These are phyloP conservation scores for Curvularia verruculosa DNA, from an alignment of 2,329 filamentous ascomycete species.

Conservation along the genomic window DNA sequence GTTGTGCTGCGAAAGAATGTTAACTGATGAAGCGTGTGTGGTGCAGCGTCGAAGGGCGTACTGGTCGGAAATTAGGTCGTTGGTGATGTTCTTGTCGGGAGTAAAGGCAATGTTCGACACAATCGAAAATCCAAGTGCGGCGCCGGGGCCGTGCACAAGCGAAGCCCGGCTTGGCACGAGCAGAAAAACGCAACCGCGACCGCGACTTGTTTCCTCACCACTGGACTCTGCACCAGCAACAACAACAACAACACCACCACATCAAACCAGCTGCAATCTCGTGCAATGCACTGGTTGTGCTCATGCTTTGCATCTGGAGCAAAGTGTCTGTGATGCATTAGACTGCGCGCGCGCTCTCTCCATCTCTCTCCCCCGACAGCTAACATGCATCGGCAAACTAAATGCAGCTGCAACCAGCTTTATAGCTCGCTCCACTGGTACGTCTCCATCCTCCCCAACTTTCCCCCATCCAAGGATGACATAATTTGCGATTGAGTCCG, in stretches of 20 bases:
- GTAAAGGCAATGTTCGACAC: conserved; percentile 27
- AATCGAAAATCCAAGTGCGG: conserved; percentile 23
- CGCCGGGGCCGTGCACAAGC: conserved; percentile 16
- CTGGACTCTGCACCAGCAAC: conserved; percentile 5
- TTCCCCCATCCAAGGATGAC: conserved; percentile 70
- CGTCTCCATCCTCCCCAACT: conserved; percentile 18
- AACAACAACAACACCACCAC: not conserved
- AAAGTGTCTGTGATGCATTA: not conserved
- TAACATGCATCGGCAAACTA: conserved; percentile 6
- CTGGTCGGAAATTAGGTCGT: conserved; percentile 48
- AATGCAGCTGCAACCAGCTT: conserved; percentile 3
- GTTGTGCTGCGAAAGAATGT: conserved; percentile 40
- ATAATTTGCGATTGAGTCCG: conserved; percentile 99
- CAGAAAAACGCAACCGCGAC: conserved; percentile 22
- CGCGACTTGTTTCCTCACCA: conserved; percentile 13
- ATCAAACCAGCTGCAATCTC: not conserved
- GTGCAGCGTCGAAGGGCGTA: conserved; percentile 41
- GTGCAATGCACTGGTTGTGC: not conserved
- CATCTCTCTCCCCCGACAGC: not conserved
- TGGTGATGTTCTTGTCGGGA: conserved; percentile 40
- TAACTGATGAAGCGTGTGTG: conserved; percentile 31
- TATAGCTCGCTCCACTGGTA: conserved; percentile 27
- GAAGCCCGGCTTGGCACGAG: conserved; percentile 19
- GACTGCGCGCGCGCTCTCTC: too few relatives aligned
- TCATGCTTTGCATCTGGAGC: not conserved